A percentile compares a stretch with the other conserved stretches of the same genome.
These are phyloP conservation scores for Pseudonitzschia delicatissima DNA, from an alignment of 108 stramenopile species.

Conservation along the genomic window DNA sequence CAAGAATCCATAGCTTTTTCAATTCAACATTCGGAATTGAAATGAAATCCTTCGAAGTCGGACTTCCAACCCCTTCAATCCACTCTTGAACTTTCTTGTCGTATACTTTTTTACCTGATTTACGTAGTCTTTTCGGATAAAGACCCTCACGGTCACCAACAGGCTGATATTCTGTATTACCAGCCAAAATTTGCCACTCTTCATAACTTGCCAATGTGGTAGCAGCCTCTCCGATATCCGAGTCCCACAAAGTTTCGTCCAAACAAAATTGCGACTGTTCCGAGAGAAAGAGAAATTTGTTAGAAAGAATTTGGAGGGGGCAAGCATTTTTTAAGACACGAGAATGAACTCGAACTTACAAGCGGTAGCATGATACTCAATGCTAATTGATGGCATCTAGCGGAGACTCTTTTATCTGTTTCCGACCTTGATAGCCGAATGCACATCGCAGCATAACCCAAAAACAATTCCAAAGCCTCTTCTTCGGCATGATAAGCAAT, in stretches of 20 bases:
- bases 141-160: constrained; percentile 13
- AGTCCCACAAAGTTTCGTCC: constrained; percentile 59
- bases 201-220: constrained; percentile 26
- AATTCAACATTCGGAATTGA: constrained; percentile 20
- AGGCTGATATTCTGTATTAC: constrained; percentile 1
- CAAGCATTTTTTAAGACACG: neutral
- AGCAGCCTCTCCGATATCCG: constrained; percentile 52
- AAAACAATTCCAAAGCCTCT: constrained; percentile 44
- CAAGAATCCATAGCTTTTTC: constrained; percentile 7
- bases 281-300: constrained; percentile 13
- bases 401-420: constrained; percentile 25
- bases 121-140: neutral
- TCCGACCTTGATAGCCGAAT: constrained; percentile 39
- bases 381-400: constrained; percentile 31
- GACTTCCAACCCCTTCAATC: neutral
- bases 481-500: constrained; percentile 64
- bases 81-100: constrained; percentile 8
- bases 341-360: constrained; percentile 39
- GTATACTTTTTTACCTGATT: constrained; percentile 4
- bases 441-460: constrained; percentile 56
- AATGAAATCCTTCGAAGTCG: constrained; percentile 20
- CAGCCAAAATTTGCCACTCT: constrained; percentile 26
- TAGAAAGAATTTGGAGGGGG: neutral
- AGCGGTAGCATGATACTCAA: constrained; percentile 74
- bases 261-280: constrained; percentile 57